Conservation (phyloP, 305 asterid species). For the Striga hermonthica region DNA sequence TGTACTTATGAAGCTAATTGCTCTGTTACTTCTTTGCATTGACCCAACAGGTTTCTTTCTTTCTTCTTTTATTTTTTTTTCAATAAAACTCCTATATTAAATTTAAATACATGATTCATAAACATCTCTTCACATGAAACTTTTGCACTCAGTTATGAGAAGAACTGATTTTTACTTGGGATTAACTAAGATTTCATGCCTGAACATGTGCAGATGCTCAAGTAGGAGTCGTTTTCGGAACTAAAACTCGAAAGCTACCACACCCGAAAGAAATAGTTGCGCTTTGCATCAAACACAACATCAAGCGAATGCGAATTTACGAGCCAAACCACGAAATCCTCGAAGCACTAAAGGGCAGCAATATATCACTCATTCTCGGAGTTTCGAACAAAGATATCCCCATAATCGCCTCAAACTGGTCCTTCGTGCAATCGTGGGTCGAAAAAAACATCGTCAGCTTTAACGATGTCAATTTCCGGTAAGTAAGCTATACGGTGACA, state of each 20-base stretch:
- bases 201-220: conserved; percentile 31
- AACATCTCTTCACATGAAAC: neutral
- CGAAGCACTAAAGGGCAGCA: neutral
- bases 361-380: neutral
- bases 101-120: no score
- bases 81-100: no score
- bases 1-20: neutral
- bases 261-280: conserved; percentile 25
- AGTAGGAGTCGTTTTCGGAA: conserved; percentile 33
- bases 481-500: no score
- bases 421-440: neutral
- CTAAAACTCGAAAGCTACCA: conserved; percentile 25
- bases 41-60: neutral
- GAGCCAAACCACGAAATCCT: conserved; percentile 4
- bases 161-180: neutral
- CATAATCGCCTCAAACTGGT: neutral
- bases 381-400: neutral
- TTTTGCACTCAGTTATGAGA: neutral
- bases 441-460: neutral
- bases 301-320: conserved; percentile 11
- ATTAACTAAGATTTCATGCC: neutral
- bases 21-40: neutral
- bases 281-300: conserved; percentile 27
- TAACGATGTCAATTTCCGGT: neutral
- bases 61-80: no score